Base-by-base conservation (phyloP, 805 yeast species). In the Suhomyces pyralidae region DNA sequence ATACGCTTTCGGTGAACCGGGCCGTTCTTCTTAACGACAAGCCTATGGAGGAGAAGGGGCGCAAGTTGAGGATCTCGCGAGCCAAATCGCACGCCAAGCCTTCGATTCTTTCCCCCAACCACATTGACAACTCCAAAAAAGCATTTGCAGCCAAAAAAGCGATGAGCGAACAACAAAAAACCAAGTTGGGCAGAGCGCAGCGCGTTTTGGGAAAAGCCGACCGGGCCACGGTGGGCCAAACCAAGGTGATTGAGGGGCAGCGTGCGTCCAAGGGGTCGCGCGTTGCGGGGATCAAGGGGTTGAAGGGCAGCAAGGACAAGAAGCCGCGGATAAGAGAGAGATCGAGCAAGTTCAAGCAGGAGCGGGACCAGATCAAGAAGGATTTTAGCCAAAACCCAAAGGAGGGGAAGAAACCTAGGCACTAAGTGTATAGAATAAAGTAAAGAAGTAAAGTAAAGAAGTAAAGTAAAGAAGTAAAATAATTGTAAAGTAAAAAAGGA, bases 21-120 rank as follows among this genome's bases (percentile, higher is more conserved):
- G 97, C 97, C 0, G 70, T 94, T 50, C 70, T 90, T 54, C 73
- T 90, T 55, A 82, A 92, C 67, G 93, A 83, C 45, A 85, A 88
- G 71, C 81, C 84, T 53, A 67, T 81, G 58, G 40, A 38, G 8
- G 69, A 67, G 38, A 73, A 71, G 51, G 70, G 69, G 38, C 72
- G 98, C 58, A 82, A 83, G 58, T 77, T 94, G 60, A 83, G 99
- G 67, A 85, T 93, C 40, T 69, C 86, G 28, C 81, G 97, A 61
- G 77, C 78, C 51, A 74, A 71, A 58, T 53, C 71, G 12, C 55
- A 68, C 51, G 66, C 73, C 34, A 74, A 75, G 58, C 80, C 80
- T 25, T 73, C 78, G 9, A 50, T 63, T 12, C 58, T 73, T 44
- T 75, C 79, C n/a, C 80, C 80, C 20, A 75, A 75, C 58, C 78